Conservation (phyloP, 305 asterid genomes). For the Rubia occidens region DNA sequence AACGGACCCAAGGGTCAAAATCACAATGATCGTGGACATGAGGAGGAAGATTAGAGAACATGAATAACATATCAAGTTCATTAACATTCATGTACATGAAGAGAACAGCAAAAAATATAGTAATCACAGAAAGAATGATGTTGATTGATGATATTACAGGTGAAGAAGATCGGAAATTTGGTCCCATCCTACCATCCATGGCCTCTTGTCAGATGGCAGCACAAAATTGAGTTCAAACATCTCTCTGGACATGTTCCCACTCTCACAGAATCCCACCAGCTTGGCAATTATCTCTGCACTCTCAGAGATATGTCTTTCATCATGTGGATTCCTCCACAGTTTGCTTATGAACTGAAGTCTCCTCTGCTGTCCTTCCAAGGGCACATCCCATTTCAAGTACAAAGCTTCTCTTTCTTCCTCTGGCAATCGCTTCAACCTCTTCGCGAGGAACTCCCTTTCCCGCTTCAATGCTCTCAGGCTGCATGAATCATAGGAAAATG, state of each 20-base stretch:
- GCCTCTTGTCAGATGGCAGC: conserved; percentile 73
- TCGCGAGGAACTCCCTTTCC: conserved; percentile 86
- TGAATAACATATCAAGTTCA: background rate
- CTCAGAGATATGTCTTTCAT: conserved; percentile 61
- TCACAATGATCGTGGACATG: background rate
- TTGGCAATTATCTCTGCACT: conserved; percentile 87
- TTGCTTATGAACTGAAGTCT: conserved; percentile 72
- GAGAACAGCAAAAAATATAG: background rate
- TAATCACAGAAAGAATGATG: conserved; percentile 29
- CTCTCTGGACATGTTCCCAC: conserved; percentile 79
- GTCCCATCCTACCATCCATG: conserved; percentile 87
- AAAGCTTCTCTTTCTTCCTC: conserved; percentile 71
- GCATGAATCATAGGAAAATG: conserved; percentile 7
- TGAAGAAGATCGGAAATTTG: conserved; percentile 79
- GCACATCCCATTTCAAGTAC: conserved; percentile 91
- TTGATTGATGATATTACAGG: conserved; percentile 27
- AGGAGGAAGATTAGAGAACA: background rate
- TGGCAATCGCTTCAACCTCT: conserved; percentile 65
- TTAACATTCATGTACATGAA: conserved; percentile 17
- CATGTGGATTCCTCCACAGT: conserved; percentile 76
- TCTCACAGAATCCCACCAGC: conserved; percentile 77
- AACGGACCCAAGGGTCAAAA: no score
- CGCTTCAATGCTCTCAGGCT: conserved; percentile 75
- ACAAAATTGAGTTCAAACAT: conserved; percentile 91
- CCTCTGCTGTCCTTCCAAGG: conserved; percentile 83